Conservation (phyloP, 768 basidiomycete species). For the Baorangia bicolor region DNA sequence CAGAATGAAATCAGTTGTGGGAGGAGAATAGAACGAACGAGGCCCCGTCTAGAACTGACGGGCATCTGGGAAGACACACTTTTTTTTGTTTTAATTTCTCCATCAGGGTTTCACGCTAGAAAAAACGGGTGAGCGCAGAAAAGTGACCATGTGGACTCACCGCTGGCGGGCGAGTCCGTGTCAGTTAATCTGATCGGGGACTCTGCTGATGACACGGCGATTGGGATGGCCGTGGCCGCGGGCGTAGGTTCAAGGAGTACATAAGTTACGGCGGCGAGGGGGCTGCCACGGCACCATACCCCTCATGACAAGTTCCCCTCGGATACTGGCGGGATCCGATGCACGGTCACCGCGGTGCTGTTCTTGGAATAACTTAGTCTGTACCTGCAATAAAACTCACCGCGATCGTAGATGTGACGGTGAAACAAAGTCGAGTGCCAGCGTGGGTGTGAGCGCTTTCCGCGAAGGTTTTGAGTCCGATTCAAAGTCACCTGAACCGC, state of each 20-base stretch:
- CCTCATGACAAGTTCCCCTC: neutral
- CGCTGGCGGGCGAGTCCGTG: neutral
- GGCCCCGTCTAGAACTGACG: neutral
- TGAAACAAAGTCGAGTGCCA: no score
- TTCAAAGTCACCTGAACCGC: slow-evolving; percentile 8
- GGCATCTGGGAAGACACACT: neutral
- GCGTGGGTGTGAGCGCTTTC: no score
- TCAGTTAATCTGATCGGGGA: neutral
- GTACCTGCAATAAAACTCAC: no score
- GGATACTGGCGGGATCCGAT: neutral
- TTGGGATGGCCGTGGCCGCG: neutral
- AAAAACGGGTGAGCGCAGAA: neutral
- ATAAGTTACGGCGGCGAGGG: neutral
- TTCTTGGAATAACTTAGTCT: no score
- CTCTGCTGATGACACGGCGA: neutral
- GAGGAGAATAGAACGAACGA: neutral
- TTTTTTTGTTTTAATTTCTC: no score
- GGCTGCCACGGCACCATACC: neutral
- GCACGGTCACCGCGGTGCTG: neutral
- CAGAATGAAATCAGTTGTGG: neutral
- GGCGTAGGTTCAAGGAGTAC: neutral
- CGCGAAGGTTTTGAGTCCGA: slow-evolving; percentile 28
- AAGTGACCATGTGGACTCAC: neutral
- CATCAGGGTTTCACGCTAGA: neutral
- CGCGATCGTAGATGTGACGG: neutral